Percentiles rank a stretch among this genome's conserved stretches.
phyloP scores from a whole-genome alignment of 129 eudicot species.

The Lonicera japonica region DNA sequence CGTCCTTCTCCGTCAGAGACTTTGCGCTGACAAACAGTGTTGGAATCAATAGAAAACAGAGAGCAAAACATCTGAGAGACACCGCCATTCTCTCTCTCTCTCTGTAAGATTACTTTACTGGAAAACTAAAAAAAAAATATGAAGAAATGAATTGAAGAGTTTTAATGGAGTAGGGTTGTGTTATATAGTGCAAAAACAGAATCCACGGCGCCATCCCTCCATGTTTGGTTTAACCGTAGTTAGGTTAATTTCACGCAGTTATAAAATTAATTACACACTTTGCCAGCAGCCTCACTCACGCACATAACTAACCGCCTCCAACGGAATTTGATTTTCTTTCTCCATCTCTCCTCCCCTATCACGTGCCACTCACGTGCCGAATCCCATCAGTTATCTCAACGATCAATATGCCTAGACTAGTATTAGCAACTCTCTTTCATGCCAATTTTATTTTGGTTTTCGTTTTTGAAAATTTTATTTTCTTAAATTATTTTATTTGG shows the following conservation, averaged over 20 bases:
- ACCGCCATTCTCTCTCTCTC: constrained; percentile 33
- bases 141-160: constrained; percentile 16
- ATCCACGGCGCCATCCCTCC: too few species aligned
- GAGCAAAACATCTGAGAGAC: constrained; percentile 22
- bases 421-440: too few species aligned
- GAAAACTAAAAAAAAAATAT: constrained; percentile 5
- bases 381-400: too few species aligned
- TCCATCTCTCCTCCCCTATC: constrained; percentile 2
- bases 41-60: constrained; percentile 18
- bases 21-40: constrained; percentile 18
- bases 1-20: constrained; percentile 8
- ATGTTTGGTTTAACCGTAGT: constrained; percentile 5
- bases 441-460: too few species aligned
- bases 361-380: constrained; percentile 8
- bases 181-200: too few species aligned
- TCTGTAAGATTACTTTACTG: not conserved
- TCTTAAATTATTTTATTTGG: too few species aligned
- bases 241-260: constrained; percentile 3
- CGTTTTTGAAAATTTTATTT: too few species aligned
- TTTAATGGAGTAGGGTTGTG: constrained; percentile 10
- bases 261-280: too few species aligned
- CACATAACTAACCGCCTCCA: constrained; percentile 38
- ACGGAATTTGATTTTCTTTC: not conserved
- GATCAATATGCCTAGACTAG: too few species aligned
- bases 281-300: too few species aligned